These are phyloP conservation scores for Globisporangium splendens DNA, from an alignment of 352 stramenopile species.

Conservation along the genomic window DNA sequence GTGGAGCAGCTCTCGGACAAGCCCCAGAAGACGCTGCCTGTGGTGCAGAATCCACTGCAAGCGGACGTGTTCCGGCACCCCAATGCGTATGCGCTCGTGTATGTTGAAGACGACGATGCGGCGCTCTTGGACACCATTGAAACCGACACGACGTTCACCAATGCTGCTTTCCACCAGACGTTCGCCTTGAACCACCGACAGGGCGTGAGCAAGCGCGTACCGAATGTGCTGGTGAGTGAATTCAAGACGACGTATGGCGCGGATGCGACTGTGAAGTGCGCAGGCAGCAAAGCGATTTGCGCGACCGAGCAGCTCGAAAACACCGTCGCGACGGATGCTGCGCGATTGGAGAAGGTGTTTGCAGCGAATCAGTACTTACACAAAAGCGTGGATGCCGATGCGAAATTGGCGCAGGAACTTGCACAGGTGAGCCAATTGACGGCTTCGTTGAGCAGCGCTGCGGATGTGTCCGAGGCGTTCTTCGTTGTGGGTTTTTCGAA, in stretches of 20 bases:
- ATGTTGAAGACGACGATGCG: conserved; percentile 23
- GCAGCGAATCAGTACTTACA: background rate
- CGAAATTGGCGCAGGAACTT: conserved; percentile 28
- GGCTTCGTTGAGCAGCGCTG: conserved; percentile 9
- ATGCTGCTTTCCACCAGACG: conserved; percentile 25
- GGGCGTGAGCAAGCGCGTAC: conserved; percentile 17
- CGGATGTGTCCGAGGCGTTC: background rate
- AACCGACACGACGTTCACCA: conserved; percentile 12
- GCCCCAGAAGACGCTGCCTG: background rate
- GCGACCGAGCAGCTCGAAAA: conserved; percentile 12
- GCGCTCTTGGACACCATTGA: conserved; percentile 19
- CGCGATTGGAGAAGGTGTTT: background rate
- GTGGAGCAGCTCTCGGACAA: conserved; percentile 10
- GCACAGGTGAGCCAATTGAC: conserved; percentile 30
- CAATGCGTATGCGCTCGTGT: conserved; percentile 28
- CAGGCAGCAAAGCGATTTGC: conserved; percentile 25
- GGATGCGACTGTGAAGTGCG: conserved; percentile 23
- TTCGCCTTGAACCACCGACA: conserved; percentile 18
- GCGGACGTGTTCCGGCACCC: conserved; percentile 38
- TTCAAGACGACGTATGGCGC: conserved; percentile 12
- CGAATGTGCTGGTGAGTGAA: conserved; percentile 24
- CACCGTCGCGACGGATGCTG: background rate
- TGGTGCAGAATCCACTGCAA: conserved; percentile 22
- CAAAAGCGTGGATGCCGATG: conserved; percentile 18
- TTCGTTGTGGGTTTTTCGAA: conserved; percentile 29